phyloP scores from a whole-genome alignment of 1,284 basidiomycete genomes.

The Xanthoconium separans region DNA sequence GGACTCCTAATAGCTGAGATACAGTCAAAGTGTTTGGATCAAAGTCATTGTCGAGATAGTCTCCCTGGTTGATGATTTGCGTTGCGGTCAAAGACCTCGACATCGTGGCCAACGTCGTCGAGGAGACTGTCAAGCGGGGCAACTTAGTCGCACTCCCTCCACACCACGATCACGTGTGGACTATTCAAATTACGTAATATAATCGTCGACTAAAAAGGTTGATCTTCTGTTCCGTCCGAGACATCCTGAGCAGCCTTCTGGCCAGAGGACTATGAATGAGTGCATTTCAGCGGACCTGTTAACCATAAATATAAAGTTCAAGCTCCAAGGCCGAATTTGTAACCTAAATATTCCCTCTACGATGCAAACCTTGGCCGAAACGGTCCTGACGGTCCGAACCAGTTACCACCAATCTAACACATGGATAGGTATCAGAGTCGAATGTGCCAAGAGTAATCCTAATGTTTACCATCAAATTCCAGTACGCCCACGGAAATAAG shows the following conservation, averaged over 20 bases:
- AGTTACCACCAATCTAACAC: conserved; percentile 57
- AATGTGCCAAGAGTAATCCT: neutral
- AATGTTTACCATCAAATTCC: conserved; percentile 70
- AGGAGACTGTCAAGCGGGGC: conserved; percentile 1
- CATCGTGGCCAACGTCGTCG: conserved; percentile 46
- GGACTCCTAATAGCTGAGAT: conserved; percentile 76
- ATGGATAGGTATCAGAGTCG: conserved; percentile 4
- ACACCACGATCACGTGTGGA: conserved; percentile 23
- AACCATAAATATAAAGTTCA: neutral
- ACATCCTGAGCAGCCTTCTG: conserved; percentile 3
- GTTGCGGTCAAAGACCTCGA: conserved; percentile 65
- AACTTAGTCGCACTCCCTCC: neutral
- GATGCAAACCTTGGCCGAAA: conserved; percentile 44
- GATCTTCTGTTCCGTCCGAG: conserved; percentile 19
- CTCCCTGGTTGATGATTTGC: conserved; percentile 67
- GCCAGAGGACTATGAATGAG: conserved; percentile 9
- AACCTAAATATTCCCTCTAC: conserved; percentile 6
- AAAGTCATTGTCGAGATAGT: conserved; percentile 85
- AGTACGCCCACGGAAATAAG: conserved; percentile 89
- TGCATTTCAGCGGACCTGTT: conserved; percentile 1
- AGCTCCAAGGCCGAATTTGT: neutral
- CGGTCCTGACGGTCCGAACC: conserved; percentile 63
- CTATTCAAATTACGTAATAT: conserved; percentile 8
- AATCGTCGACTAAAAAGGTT: neutral
- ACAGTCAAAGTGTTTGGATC: conserved; percentile 79